Percentiles rank a stretch among this genome's conserved stretches.
phyloP scores from a whole-genome alignment of 106 monocot genomes.

The Apostasia ramifera region DNA sequence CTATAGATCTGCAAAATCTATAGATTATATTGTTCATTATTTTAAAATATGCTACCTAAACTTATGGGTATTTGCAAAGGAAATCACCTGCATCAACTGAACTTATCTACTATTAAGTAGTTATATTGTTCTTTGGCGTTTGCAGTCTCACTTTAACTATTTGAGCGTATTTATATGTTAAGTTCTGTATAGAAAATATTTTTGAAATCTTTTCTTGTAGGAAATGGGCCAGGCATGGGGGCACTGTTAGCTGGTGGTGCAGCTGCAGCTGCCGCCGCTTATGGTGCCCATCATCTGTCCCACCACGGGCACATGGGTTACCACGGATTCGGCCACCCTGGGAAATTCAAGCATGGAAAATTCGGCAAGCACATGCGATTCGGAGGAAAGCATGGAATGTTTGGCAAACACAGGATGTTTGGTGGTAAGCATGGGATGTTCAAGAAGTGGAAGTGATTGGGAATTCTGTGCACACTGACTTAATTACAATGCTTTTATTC shows the following conservation, averaged over 20 bases:
- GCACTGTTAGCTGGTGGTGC: slow-evolving; percentile 60
- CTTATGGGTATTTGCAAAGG: neutral
- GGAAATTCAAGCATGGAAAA: slow-evolving; percentile 46
- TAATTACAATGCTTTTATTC: too few relatives aligned
- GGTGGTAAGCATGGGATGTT: slow-evolving; percentile 30
- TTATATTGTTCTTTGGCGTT: neutral
- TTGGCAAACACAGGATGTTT: slow-evolving; percentile 29
- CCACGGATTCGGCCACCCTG: slow-evolving; percentile 33
- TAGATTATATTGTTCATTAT: neutral
- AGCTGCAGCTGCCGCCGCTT: slow-evolving; percentile 63
- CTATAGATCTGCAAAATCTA: neutral
- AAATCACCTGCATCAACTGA: neutral
- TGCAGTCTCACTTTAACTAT: neutral
- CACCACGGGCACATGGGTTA: slow-evolving; percentile 28
- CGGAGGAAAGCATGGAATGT: slow-evolving; percentile 27
- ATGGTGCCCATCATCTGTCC: slow-evolving; percentile 61
- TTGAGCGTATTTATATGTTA: neutral
- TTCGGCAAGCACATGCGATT: slow-evolving; percentile 34
- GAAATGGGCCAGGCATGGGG: slow-evolving; percentile 50
- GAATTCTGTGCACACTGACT: neutral
- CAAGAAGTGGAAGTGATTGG: slow-evolving; percentile 38
- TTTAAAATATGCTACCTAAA: neutral
- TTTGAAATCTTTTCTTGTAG: slow-evolving; percentile 15
- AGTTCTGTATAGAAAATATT: neutral
- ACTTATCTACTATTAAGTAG: neutral